Conservation (phyloP, 2,329 filamentous ascomycete species). For the Nemania serpens region DNA sequence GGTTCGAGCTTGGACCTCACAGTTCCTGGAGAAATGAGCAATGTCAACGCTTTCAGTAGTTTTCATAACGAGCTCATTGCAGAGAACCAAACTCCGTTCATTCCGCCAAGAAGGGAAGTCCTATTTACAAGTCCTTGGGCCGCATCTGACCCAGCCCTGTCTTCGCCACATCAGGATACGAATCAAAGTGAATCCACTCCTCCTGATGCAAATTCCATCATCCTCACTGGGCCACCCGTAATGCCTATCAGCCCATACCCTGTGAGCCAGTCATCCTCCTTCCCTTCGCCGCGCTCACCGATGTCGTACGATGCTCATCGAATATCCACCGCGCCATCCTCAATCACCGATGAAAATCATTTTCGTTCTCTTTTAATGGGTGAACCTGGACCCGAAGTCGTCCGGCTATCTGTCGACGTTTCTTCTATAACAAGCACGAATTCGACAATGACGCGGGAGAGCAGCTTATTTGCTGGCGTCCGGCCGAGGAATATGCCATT, state of each 20-base stretch:
- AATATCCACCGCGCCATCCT: slow-evolving; percentile 76
- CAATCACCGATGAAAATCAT: slow-evolving; percentile 70
- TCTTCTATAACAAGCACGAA: slow-evolving; percentile 76
- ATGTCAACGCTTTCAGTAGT: slow-evolving; percentile 55
- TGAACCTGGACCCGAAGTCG: slow-evolving; percentile 71
- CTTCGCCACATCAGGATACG: slow-evolving; percentile 51
- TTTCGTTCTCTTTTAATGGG: slow-evolving; percentile 74
- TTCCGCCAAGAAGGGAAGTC: slow-evolving; percentile 48
- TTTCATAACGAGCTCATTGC: slow-evolving; percentile 57
- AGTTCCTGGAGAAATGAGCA: slow-evolving; percentile 48
- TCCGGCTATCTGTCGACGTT: slow-evolving; percentile 73
- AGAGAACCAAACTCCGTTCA: slow-evolving; percentile 49
- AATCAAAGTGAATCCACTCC: slow-evolving; percentile 53
- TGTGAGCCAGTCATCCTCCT: slow-evolving; percentile 66
- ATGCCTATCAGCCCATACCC: slow-evolving; percentile 68
- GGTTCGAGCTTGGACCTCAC: slow-evolving; percentile 50
- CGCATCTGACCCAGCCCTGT: slow-evolving; percentile 48
- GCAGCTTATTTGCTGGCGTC: slow-evolving; percentile 51
- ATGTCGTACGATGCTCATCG: slow-evolving; percentile 73
- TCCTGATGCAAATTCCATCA: slow-evolving; percentile 55
- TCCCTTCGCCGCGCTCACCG: slow-evolving; percentile 71
- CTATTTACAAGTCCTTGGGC: slow-evolving; percentile 42
- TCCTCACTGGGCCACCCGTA: slow-evolving; percentile 50
- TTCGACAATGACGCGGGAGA: slow-evolving; percentile 76
- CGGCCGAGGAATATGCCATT: slow-evolving; percentile 48